Evolutionary conservation across 106 monocot genomes (phyloP), one percentile per base, ranked within the genome.

Genomic region (Vanilla planifolia): DNA sequence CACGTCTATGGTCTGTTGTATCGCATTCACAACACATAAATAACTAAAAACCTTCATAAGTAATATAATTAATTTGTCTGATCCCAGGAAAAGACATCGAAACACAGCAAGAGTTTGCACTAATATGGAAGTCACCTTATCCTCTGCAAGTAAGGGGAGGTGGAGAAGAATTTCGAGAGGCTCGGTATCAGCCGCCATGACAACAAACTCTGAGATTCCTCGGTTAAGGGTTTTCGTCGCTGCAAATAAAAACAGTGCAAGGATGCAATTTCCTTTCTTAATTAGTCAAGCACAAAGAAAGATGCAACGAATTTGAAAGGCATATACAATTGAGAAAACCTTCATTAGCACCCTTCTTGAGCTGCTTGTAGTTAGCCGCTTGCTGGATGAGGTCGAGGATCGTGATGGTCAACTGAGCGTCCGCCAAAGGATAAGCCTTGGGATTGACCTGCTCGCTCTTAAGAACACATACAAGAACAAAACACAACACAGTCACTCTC

Each of bases 321-420:
- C 33, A 51, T 10, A 8, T 29, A 1, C 0, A 5, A 19, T 11
- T 19, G 13, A 16, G 22, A 15, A n/a, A 13, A 93, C 88, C 93
- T 79, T 93, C 93, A 32, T 88, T 93, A 9, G 93, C 93, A 1
- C 88, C 93, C 74, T 93, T 93, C 74, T 88, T 93, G 60, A 88
- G 84, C 69, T 88, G 93, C 72, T 93, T 93, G 69, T 84, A 93
- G 59, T 93, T 93, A 27, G 88, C 70, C 2, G 93, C 93, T 51
- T 88, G 88, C 45, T 88, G 93, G 55, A 93, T 61, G 39, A 93
- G 84, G 50, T 93, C 93, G 61, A 93, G 34, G 5, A 93, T 93
- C 6, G 88, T 79, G 6, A 85, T 88, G 27, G 93, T 79, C 8
- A 93, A 70, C 71, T 93, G 93, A 8, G 88, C 79, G 44, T 93